Evolutionary conservation across 371 early-diverging fungal species (phyloP), one percentile per base, ranked within the genome.

Genomic region (Chytridium lagenaria): DNA sequence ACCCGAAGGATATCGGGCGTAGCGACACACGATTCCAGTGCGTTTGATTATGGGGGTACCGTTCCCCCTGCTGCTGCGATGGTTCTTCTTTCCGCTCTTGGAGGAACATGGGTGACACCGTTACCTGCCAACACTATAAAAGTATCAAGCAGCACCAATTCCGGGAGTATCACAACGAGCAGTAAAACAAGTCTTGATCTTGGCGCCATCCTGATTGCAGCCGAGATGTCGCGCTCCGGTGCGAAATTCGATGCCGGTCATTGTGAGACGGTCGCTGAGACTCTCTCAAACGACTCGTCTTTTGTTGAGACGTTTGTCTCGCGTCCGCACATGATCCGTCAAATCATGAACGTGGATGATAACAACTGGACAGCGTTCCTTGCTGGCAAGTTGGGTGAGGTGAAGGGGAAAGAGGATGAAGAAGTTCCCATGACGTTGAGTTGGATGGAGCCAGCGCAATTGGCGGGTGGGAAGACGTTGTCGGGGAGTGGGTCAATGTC

Each of bases 121-220:
- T 15, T 10, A 7, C 26, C 26, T 23, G 5, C 26, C 16, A 55
- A 16, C 26, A 55, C 10, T 5, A 10, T 15, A 10, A 30, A 19
- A 26, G 57, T 19, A 7, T 26, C 10, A 7, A 55, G 10, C 57
- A 55, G 57, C 26, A 30, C 10, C 26, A 49, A 15, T 10, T 10
- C 49, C 49, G 30, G 30, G 15, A 16, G 16, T 30, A 19, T 7
- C 10, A 23, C 22, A 7, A 10, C 23, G 10, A 55, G 26, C 26
- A 26, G 57, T 5, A 55, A 55, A 55, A 23, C 57, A 10, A 55
- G 30, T 30, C 57, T 55, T 19, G 57, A 55, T 23, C 57, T 55
- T 55, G 57, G 57, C 57, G 57, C 57, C 15, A 55, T 55, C 57
- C 57, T 55, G 15, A 55, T 55, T 26, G 57, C 57, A 7, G 57